phyloP scores from a whole-genome alignment of 1,284 basidiomycete species.

The Apiotrichum montevideense region DNA sequence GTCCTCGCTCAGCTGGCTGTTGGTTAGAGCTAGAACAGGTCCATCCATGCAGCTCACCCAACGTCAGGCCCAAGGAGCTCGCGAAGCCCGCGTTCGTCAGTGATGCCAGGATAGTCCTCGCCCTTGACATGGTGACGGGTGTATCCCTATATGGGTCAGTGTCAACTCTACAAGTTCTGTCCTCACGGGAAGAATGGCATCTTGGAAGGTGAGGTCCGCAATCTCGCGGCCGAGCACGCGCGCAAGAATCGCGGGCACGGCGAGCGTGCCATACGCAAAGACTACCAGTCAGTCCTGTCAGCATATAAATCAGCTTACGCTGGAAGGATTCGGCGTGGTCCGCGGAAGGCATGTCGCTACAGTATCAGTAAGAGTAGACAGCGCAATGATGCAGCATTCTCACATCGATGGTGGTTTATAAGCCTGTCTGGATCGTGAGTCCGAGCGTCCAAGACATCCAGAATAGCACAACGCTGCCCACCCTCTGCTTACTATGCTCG shows the following conservation, averaged over 20 bases:
- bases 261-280: constrained; percentile 82
- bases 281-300: constrained; percentile 44
- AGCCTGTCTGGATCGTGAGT: too few relatives aligned
- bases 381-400: too few relatives aligned
- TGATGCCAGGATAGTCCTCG: constrained; percentile 70
- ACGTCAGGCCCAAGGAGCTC: constrained; percentile 13
- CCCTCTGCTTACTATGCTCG: too few relatives aligned
- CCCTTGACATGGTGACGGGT: constrained; percentile 63
- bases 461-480: too few relatives aligned
- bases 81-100: constrained; percentile 40
- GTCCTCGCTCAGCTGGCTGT: constrained; percentile 21
- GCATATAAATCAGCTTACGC: not conserved
- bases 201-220: constrained; percentile 54
- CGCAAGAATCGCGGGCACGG: constrained; percentile 63
- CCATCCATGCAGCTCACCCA: constrained; percentile 51
- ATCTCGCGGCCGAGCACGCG: constrained; percentile 60
- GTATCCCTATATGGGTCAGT: constrained; percentile 56
- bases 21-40: constrained; percentile 39
- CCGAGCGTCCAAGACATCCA: too few relatives aligned
- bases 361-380: not conserved
- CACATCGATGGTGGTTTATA: too few relatives aligned
- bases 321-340: constrained; percentile 1
- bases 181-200: constrained; percentile 53
- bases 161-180: constrained; percentile 20
- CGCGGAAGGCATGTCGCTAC: constrained; percentile 9